phyloP scores from a whole-genome alignment of 208 protist species.

The Acanthamoeba castellanii region DNA sequence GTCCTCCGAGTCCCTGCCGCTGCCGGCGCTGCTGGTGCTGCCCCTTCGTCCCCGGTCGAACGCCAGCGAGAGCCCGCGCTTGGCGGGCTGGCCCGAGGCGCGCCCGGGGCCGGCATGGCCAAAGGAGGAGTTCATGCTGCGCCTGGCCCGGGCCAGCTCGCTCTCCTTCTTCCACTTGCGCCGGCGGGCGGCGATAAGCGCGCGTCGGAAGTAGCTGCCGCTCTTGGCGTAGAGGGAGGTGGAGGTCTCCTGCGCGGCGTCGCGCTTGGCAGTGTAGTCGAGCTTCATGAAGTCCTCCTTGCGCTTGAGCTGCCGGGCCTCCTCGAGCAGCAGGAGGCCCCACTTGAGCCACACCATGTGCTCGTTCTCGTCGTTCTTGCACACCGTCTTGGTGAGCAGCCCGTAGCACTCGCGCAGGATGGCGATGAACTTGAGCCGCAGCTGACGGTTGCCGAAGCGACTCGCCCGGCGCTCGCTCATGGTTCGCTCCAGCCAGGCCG shows the following conservation, averaged over 20 bases:
- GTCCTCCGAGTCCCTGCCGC: neutral
- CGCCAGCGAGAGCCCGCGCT: neutral
- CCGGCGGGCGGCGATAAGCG: constrained; percentile 16
- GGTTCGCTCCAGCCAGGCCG: constrained; percentile 36
- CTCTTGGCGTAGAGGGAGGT: constrained; percentile 53
- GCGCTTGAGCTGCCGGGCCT: constrained; percentile 51
- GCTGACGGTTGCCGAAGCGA: constrained; percentile 37
- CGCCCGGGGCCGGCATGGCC: too few species aligned
- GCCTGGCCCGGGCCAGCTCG: neutral
- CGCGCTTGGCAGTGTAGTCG: constrained; percentile 23
- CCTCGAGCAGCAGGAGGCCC: constrained; percentile 53
- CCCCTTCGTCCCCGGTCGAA: neutral
- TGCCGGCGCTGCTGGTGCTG: neutral
- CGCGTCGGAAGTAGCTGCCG: constrained; percentile 44
- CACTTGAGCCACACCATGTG: constrained; percentile 56
- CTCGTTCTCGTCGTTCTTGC: constrained; percentile 54
- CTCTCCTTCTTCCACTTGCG: constrained; percentile 61
- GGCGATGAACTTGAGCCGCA: constrained; percentile 31
- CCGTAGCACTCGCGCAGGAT: constrained; percentile 46
- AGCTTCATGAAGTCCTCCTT: constrained; percentile 68
- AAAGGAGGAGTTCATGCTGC: neutral
- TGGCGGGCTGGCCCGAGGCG: neutral
- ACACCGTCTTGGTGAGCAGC: constrained; percentile 43
- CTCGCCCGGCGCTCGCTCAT: constrained; percentile 38
- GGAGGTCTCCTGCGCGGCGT: constrained; percentile 7